Evolutionary conservation across 805 yeast species (phyloP), one percentile per base, ranked within the genome.

Genomic region (Ogataea pilisensis): DNA sequence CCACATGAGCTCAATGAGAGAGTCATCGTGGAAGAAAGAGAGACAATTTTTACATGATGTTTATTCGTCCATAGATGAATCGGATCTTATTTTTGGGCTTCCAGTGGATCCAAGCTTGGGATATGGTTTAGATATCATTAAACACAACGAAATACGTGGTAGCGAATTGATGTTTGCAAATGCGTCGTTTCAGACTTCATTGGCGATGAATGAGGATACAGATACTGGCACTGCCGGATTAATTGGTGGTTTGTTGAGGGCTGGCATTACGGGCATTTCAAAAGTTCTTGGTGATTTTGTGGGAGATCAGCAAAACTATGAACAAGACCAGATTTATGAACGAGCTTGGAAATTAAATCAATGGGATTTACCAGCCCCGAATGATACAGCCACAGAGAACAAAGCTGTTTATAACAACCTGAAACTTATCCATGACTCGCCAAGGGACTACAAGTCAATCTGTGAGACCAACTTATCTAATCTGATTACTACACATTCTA

Each of bases 291-390:
- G 40, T n/a, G 58, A 53, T 19, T 47, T 48, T 27, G 34, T 34
- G 11, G 51, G 38, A 1, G 37, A 41, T 11, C 26, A 29, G 17
- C 34, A 37, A 8, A 34, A 30, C 8, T 17, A 14, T 2, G n/a
- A 20, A 8, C 38, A 46, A 2, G 56, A 53, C 18, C 57, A 58
- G 19, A 43, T 61, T 1, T 84, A 72, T 55, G 78, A 75, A 43
- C 80, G 88, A 77, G 75, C 80, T 1, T 82, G 96, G 88, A 84
- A 84, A 53, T 60, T 90, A 31, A 75, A 73, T 32, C 75, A 76
- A 37, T 90, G 97, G 97, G 83, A 82, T 39, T 45, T 85, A 1
- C 86, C 95, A 0, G 45, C 56, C 0, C 69, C 80, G 1, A 56
- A 53, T 2, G 48, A 43, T 0, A 55, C 72, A 0, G 37, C 39